These are phyloP conservation scores for Pascua sp. DNA, from an alignment of 1,284 basidiomycete genomes.

Conservation along the genomic window DNA sequence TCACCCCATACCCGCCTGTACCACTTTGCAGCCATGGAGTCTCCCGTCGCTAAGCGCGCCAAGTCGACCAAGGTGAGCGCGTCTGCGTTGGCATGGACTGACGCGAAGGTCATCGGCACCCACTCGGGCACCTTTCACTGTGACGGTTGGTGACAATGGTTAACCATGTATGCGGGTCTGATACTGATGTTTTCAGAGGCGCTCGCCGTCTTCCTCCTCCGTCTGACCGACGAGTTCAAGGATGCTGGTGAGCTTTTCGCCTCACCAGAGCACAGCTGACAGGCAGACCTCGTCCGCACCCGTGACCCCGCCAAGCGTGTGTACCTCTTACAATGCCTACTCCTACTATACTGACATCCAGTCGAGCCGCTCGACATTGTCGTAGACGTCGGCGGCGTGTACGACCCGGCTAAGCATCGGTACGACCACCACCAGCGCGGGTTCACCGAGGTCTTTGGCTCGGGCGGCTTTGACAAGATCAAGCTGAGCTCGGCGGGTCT, in stretches of 20 bases:
- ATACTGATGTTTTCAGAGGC: constrained; percentile 35
- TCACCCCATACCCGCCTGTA: neutral
- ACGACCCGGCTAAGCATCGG: constrained; percentile 70
- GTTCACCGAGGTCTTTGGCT: constrained; percentile 84
- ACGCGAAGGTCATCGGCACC: constrained; percentile 65
- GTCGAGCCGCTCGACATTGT: constrained; percentile 86
- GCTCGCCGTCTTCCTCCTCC: constrained; percentile 65
- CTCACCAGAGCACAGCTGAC: neutral
- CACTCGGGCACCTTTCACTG: constrained; percentile 96
- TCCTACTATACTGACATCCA: constrained; percentile 11
- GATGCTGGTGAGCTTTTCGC: constrained; percentile 66
- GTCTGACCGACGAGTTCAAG: constrained; percentile 70
- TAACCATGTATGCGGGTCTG: too few species aligned
- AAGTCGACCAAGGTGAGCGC: too few species aligned
- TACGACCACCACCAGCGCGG: constrained; percentile 98
- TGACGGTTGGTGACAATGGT: constrained; percentile 65
- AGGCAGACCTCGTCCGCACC: constrained; percentile 68
- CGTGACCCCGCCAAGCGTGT: constrained; percentile 68
- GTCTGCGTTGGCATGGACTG: constrained; percentile 16
- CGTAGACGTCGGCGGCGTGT: constrained; percentile 95
- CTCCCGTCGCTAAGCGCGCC: too few species aligned
- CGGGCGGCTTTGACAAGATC: constrained; percentile 60
- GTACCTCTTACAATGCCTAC: constrained; percentile 4
- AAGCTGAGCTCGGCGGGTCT: constrained; percentile 92
- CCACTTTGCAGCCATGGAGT: too few species aligned